These are phyloP conservation scores for Dactylellina drechsleri DNA, from an alignment of 2,329 filamentous ascomycete species.

Conservation along the genomic window DNA sequence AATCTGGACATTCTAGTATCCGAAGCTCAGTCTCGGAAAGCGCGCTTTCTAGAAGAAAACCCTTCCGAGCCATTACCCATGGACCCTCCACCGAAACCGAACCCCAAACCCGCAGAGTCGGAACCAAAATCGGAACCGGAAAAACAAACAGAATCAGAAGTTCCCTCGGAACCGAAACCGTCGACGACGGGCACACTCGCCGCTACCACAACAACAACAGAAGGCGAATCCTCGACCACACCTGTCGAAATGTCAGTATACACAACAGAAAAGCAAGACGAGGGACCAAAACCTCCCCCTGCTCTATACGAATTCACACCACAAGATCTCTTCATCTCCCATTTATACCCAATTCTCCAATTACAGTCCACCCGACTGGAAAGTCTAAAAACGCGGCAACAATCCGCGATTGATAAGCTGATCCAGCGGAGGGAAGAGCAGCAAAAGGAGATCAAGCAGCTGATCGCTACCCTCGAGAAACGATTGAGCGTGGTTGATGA, in stretches of 20 bases:
- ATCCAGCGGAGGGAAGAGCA: constrained; percentile 32
- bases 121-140: constrained; percentile 2
- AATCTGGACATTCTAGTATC: constrained; percentile 51
- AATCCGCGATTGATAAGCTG: constrained; percentile 36
- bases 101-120: constrained; percentile 1
- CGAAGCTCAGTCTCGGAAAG: constrained; percentile 36
- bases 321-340: constrained; percentile 41
- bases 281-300: constrained; percentile 7
- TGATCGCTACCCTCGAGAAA: constrained; percentile 38
- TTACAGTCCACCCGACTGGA: constrained; percentile 41
- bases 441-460: constrained; percentile 29
- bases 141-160: constrained; percentile 1
- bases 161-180: constrained; percentile 1
- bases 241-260: background rate
- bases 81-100: constrained; percentile 36
- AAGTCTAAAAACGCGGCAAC: constrained; percentile 29
- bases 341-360: constrained; percentile 40
- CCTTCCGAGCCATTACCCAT: constrained; percentile 31
- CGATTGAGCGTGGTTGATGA: constrained; percentile 34
- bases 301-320: constrained; percentile 33
- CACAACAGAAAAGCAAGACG: background rate
- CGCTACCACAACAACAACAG: background rate
- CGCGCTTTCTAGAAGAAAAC: constrained; percentile 25
- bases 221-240: background rate
- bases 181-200: background rate